Evolutionary conservation across 2,329 filamentous ascomycete genomes (phyloP).

Genomic region (Neopestalotiopsis rosae): DNA sequence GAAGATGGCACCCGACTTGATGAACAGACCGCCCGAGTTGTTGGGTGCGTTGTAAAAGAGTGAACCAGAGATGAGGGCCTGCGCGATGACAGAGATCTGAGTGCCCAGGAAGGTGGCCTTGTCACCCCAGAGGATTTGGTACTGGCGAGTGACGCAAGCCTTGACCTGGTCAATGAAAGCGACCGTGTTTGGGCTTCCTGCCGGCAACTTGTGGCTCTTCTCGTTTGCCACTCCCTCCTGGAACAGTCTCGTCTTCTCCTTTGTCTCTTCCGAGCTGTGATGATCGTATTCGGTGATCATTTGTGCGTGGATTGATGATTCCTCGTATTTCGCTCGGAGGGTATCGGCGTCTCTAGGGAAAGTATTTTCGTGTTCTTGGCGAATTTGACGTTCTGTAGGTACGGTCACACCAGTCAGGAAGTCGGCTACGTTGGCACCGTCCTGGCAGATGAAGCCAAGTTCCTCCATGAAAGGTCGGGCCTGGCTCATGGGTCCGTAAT

Average conservation of each 20-base stretch:
- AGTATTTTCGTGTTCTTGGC: slow-evolving; percentile 39
- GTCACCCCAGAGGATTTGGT: slow-evolving; percentile 70
- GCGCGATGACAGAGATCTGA: slow-evolving; percentile 59
- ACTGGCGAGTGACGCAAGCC: slow-evolving; percentile 63
- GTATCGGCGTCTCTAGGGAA: slow-evolving; percentile 52
- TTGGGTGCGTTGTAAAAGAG: slow-evolving; percentile 69
- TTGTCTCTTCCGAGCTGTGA: slow-evolving; percentile 10
- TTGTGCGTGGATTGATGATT: slow-evolving; percentile 39
- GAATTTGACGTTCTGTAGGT: slow-evolving; percentile 71
- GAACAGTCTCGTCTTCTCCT: slow-evolving; percentile 14
- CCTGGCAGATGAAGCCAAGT: slow-evolving; percentile 66
- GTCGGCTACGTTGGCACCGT: slow-evolving; percentile 69
- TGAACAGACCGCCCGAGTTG: slow-evolving; percentile 65
- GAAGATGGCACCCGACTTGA: slow-evolving; percentile 69
- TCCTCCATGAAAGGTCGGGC: slow-evolving; percentile 69
- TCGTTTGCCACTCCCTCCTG: slow-evolving; percentile 9
- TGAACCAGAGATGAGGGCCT: slow-evolving; percentile 68
- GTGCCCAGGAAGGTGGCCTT: slow-evolving; percentile 68
- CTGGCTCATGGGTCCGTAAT: slow-evolving; percentile 64
- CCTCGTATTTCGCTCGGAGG: slow-evolving; percentile 55
- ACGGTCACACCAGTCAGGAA: slow-evolving; percentile 71
- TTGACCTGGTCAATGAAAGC: slow-evolving; percentile 59
- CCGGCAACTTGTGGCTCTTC: slow-evolving; percentile 47
- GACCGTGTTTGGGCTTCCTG: slow-evolving; percentile 52
- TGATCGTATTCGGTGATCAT: slow-evolving; percentile 14